Evolutionary conservation across 106 monocot genomes (phyloP), one percentile per base, ranked within the genome.

Genomic region (Dendrobium catenatum): DNA sequence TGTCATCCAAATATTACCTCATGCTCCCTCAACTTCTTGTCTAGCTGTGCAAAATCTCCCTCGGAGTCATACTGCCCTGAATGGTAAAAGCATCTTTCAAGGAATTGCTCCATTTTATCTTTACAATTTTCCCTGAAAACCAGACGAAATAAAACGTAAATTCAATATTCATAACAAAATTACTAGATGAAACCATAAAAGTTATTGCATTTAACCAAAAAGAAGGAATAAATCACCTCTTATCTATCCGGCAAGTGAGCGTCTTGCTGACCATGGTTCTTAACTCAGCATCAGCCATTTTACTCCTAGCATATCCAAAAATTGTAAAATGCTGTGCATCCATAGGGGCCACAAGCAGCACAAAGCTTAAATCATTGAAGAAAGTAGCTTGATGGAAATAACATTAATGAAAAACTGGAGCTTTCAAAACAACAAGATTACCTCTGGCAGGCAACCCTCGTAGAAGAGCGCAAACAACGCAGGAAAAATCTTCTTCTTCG

Each of bases 401-500:
- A 17, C n/a, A 80, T 73, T n/a, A 51, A 11, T 29, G 26, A 48
- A 47, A 42, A 19, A 73, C 54, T 1, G 72, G 49, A 81, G 47
- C 20, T 42, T 68, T 58, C 13, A n/a, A 70, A 27, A 74, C 17
- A 61, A 13, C 64, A 79, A 72, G 29, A 64, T 72, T 19, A 94
- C 96, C 93, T 96, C 76, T 13, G 94, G 96, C 55, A 96, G 90
- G 79, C 91, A 96, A 79, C 86, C 96, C 86, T 96, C 96, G 78
- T 94, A 94, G 79, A 88, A 96, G 42, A 96, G 94, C 11, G 96
- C 96, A 84, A 96, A 96, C 9, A 96, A 79, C 58, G 96, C 96
- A 81, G 96, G 96, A 78, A 96, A 96, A 84, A 96, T 96, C 81
- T 96, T 96, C 82, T 94, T 96, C 82, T 89, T 96, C 8, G 96